Conservation (phyloP, 805 yeast genomes). For the Candida ortonii region DNA sequence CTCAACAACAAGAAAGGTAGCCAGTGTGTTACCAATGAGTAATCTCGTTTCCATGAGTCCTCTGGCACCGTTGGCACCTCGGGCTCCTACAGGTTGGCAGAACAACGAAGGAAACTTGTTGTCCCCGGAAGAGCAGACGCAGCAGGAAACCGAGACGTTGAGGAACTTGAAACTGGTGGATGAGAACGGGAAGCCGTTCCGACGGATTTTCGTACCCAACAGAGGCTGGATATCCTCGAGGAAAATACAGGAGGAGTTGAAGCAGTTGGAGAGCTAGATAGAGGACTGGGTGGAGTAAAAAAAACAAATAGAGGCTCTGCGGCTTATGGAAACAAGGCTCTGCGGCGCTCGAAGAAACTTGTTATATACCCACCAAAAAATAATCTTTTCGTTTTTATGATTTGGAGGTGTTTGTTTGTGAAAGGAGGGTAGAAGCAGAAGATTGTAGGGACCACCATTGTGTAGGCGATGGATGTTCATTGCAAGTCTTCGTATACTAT, state of each 20-base stretch:
- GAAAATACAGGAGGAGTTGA: constrained; percentile 17
- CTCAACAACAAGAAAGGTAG: constrained; percentile 13
- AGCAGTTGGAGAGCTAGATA: constrained; percentile 4
- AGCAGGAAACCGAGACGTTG: no score
- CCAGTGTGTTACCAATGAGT: constrained; percentile 14
- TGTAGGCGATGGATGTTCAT: constrained; percentile 11
- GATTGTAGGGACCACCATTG: not conserved
- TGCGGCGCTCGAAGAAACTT: no score
- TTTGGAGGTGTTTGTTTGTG: constrained; percentile 1
- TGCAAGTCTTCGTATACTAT: constrained; percentile 22
- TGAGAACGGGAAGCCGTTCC: constrained; percentile 38
- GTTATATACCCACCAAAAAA: no score
- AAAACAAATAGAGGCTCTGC: no score
- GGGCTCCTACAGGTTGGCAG: no score
- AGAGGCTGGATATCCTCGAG: constrained; percentile 45
- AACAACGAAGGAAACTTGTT: no score
- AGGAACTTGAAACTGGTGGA: constrained; percentile 29
- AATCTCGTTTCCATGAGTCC: no score
- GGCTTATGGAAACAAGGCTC: no score
- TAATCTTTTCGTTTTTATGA: no score
- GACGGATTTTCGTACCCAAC: constrained; percentile 46
- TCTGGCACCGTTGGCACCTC: no score
- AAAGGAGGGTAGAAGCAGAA: not conserved
- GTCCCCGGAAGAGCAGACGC: no score
- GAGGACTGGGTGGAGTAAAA: no score